phyloP scores from a whole-genome alignment of 768 basidiomycete species.

The Punctularia strigosozonata region DNA sequence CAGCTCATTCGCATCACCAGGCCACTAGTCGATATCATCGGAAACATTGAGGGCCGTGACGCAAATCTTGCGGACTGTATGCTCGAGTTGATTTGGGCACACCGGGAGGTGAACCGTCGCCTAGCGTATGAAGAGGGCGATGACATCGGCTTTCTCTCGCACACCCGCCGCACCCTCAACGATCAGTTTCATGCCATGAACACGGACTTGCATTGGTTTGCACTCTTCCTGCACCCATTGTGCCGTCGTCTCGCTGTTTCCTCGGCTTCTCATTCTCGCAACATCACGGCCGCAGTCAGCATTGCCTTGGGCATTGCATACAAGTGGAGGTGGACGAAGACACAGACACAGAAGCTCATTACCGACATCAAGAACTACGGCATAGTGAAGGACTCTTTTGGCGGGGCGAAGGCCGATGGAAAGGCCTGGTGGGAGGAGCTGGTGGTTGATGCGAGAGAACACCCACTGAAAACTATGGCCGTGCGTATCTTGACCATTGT shows the following conservation, averaged over 20 bases:
- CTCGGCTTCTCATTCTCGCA: slow-evolving; percentile 8
- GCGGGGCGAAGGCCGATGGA: slow-evolving; percentile 11
- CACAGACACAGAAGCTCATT: slow-evolving; percentile 10
- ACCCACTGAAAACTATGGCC: slow-evolving; percentile 10
- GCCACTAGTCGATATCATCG: slow-evolving; percentile 23
- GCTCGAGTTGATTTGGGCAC: slow-evolving; percentile 19
- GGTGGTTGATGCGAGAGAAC: slow-evolving; percentile 5
- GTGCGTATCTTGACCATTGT: slow-evolving; percentile 15
- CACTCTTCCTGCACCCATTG: slow-evolving; percentile 23
- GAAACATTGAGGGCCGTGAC: slow-evolving; percentile 18
- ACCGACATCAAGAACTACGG: slow-evolving; percentile 16
- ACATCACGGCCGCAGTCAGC: slow-evolving; percentile 11
- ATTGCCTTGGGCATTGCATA: slow-evolving; percentile 12
- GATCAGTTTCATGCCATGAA: slow-evolving; percentile 20
- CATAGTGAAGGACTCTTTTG: slow-evolving; percentile 13
- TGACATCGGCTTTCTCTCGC: slow-evolving; percentile 13
- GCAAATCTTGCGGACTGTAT: slow-evolving; percentile 24
- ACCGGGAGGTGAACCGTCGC: slow-evolving; percentile 9
- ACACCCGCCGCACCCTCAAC: slow-evolving; percentile 18
- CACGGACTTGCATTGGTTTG: slow-evolving; percentile 19
- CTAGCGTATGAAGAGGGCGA: slow-evolving; percentile 9
- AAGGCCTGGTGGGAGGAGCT: slow-evolving; percentile 16
- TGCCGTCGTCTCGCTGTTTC: slow-evolving; percentile 23
- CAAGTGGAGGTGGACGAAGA: slow-evolving; percentile 16
- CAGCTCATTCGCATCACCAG: slow-evolving; percentile 19